phyloP scores from a whole-genome alignment of 2,329 filamentous ascomycete species.

The Diaporthe ampelina region DNA sequence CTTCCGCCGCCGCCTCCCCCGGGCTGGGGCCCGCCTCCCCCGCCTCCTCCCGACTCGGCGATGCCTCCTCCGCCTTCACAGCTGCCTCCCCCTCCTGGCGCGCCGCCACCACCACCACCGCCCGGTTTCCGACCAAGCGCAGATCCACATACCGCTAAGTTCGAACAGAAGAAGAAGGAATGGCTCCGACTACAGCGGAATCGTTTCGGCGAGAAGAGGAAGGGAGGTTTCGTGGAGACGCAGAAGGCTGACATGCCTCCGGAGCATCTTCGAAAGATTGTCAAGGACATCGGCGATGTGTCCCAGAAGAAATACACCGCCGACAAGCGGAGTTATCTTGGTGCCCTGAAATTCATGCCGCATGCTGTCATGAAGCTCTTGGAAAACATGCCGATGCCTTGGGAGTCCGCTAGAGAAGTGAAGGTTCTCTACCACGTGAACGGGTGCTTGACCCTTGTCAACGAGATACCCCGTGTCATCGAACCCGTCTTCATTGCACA shows the following conservation, averaged over 20 bases:
- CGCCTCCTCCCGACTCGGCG: slow-evolving; percentile 66
- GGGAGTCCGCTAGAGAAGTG: slow-evolving; percentile 96
- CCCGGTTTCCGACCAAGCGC: slow-evolving; percentile 86
- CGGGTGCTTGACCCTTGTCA: slow-evolving; percentile 95
- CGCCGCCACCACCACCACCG: slow-evolving; percentile 78
- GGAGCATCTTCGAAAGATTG: slow-evolving; percentile 97
- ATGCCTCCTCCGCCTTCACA: slow-evolving; percentile 68
- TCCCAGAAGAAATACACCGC: slow-evolving; percentile 99
- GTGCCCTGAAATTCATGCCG: slow-evolving; percentile 98
- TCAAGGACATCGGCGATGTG: slow-evolving; percentile 98
- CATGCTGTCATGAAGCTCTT: slow-evolving; percentile 96
- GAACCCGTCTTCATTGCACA: slow-evolving; percentile 98
- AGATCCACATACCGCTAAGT: slow-evolving; percentile 91
- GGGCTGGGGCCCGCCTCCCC: slow-evolving; percentile 66
- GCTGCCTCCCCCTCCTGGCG: slow-evolving; percentile 70
- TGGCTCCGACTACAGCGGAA: slow-evolving; percentile 94
- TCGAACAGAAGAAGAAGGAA: slow-evolving; percentile 98
- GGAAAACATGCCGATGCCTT: slow-evolving; percentile 99
- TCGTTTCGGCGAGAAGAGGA: slow-evolving; percentile 96
- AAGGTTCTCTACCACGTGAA: slow-evolving; percentile 99
- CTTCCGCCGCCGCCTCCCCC: slow-evolving; percentile 69
- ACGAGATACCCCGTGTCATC: slow-evolving; percentile 96
- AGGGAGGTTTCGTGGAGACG: slow-evolving; percentile 95
- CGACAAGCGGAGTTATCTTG: slow-evolving; percentile 97
- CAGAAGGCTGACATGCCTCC: slow-evolving; percentile 99